Evolutionary conservation across 2,329 filamentous ascomycete species (phyloP).

Genomic region (Raffaelea ambrosiae): DNA sequence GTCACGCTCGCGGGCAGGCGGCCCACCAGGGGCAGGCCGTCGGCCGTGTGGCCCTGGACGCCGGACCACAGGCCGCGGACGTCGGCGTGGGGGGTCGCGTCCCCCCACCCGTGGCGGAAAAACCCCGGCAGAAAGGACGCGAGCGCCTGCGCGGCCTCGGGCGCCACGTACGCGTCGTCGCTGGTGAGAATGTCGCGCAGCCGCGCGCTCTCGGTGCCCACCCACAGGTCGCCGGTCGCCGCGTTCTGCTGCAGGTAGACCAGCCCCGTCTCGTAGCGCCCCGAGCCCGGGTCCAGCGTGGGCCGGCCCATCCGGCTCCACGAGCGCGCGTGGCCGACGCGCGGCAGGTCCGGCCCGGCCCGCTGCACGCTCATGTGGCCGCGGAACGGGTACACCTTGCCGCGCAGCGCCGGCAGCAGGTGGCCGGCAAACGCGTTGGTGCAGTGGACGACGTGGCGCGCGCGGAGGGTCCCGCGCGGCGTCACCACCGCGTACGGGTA

Average conservation of each 20-base stretch:
- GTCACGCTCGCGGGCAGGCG: neutral
- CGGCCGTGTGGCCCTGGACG: slow-evolving; percentile 8
- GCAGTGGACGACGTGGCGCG: slow-evolving; percentile 28
- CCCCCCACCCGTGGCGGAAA: neutral
- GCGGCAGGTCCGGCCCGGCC: slow-evolving; percentile 13
- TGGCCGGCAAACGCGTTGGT: slow-evolving; percentile 33
- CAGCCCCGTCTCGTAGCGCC: neutral
- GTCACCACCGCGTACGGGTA: slow-evolving; percentile 20
- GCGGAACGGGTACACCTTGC: slow-evolving; percentile 27
- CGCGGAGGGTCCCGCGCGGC: slow-evolving; percentile 23
- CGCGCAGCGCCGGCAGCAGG: slow-evolving; percentile 29
- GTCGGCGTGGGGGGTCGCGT: neutral
- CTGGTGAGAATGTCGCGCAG: slow-evolving; percentile 5
- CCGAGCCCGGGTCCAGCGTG: neutral
- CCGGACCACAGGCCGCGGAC: slow-evolving; percentile 7
- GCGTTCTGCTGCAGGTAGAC: slow-evolving; percentile 12
- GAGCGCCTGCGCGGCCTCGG: neutral
- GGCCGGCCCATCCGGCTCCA: slow-evolving; percentile 10
- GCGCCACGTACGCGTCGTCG: slow-evolving; percentile 5
- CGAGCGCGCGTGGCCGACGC: slow-evolving; percentile 6
- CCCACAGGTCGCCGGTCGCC: slow-evolving; percentile 7
- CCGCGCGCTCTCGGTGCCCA: slow-evolving; percentile 7
- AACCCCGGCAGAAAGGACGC: neutral
- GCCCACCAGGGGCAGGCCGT: slow-evolving; percentile 10
- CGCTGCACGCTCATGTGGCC: slow-evolving; percentile 34